These are phyloP conservation scores for Platanthera guangdongensis DNA, from an alignment of 106 monocot species.

Conservation along the genomic window DNA sequence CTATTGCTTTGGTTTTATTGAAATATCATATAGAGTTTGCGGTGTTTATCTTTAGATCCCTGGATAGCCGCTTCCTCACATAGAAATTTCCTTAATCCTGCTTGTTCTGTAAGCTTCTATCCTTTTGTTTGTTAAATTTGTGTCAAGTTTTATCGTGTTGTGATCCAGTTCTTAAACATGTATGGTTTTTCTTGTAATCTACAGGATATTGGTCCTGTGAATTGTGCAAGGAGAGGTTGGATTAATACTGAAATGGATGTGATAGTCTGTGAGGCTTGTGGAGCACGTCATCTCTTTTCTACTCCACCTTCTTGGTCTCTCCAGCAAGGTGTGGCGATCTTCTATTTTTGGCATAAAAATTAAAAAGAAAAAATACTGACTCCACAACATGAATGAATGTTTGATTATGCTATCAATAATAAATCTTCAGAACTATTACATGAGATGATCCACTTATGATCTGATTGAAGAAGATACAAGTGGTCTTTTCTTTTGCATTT, in stretches of 20 bases:
- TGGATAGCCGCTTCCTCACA: not conserved
- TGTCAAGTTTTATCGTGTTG: not conserved
- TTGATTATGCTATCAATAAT: not conserved
- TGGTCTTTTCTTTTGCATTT: not conserved
- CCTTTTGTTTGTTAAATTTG: not conserved
- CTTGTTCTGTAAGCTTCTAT: not conserved
- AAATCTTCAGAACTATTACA: not conserved
- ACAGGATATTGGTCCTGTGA: slow-evolving; percentile 69
- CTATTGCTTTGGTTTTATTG: not conserved
- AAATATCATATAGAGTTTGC: not conserved
- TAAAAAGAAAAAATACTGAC: not conserved
- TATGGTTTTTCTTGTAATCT: not conserved
- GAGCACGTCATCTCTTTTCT: slow-evolving; percentile 79
- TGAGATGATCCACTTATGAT: not conserved
- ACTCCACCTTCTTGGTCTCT: slow-evolving; percentile 73
- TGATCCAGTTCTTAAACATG: not conserved
- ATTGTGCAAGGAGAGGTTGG: slow-evolving; percentile 99
- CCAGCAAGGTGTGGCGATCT: slow-evolving; percentile 58
- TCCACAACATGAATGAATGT: not conserved
- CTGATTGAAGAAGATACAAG: not conserved
- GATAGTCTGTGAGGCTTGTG: slow-evolving; percentile 89
- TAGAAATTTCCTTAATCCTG: not conserved
- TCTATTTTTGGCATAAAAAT: not conserved
- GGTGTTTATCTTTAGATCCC: not conserved
- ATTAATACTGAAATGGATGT: slow-evolving; percentile 80